These are phyloP conservation scores for Leishmania lainsoni DNA, from an alignment of 208 protist species.

Conservation along the genomic window DNA sequence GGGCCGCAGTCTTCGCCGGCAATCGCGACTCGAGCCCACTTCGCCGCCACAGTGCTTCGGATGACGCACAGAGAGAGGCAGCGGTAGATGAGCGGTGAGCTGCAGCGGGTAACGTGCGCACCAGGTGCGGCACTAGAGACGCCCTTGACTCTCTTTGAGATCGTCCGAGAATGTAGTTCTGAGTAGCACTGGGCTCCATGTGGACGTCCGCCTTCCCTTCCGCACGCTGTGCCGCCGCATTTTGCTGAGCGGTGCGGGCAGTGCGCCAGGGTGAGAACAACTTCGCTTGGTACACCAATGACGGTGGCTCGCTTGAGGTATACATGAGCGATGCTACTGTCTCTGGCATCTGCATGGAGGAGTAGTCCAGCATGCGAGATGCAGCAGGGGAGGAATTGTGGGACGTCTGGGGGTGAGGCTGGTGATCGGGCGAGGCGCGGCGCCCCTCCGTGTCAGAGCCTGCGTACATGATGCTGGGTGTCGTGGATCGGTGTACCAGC, in stretches of 20 bases:
- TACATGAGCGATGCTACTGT: not conserved
- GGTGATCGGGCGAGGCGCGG: constrained; percentile 1
- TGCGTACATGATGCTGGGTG: not conserved
- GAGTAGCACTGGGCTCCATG: not conserved
- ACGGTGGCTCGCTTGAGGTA: not conserved
- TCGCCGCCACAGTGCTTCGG: not conserved
- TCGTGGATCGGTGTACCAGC: not conserved
- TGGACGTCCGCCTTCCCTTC: not conserved
- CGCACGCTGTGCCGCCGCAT: not conserved
- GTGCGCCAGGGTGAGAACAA: constrained; percentile 8
- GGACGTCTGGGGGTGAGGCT: not conserved
- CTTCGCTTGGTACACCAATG: not conserved
- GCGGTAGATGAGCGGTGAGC: not conserved
- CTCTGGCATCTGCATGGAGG: constrained; percentile 13
- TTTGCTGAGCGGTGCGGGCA: not conserved
- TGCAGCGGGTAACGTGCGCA: not conserved
- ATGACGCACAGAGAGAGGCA: not conserved
- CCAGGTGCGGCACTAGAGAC: constrained; percentile 9
- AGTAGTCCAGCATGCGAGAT: constrained; percentile 34
- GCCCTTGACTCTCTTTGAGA: not conserved
- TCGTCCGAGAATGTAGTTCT: not conserved
- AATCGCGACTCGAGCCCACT: not conserved
- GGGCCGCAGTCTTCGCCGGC: not conserved
- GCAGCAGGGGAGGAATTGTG: constrained; percentile 10
- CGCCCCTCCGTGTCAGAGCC: not conserved